Conservation (phyloP, 1,284 basidiomycete species). For the Moniliophthora roreri region DNA sequence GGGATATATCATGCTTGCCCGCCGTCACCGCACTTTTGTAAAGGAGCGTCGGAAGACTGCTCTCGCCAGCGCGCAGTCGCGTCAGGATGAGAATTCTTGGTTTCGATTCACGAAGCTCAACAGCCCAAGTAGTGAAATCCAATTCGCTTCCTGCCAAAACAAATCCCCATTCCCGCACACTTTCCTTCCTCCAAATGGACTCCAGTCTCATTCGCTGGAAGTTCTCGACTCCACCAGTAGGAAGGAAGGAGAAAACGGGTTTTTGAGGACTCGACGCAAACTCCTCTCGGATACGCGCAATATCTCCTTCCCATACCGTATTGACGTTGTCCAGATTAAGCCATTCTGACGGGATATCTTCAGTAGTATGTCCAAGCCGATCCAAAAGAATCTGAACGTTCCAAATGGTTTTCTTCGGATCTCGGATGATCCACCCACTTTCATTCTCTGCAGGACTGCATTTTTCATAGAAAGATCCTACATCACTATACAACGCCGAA, state of each 20-base stretch:
- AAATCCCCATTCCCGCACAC: slow-evolving; percentile 39
- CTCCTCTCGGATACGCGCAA: slow-evolving; percentile 28
- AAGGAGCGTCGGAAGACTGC: slow-evolving; percentile 41
- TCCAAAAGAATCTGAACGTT: slow-evolving; percentile 19
- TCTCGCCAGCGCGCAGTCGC: slow-evolving; percentile 38
- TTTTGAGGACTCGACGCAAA: neutral
- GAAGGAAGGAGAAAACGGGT: slow-evolving; percentile 41
- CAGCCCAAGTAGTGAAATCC: slow-evolving; percentile 53
- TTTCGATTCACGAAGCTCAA: slow-evolving; percentile 36
- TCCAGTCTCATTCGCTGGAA: slow-evolving; percentile 36
- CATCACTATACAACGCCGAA: slow-evolving; percentile 64
- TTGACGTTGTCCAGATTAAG: slow-evolving; percentile 29
- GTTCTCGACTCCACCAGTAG: slow-evolving; percentile 42
- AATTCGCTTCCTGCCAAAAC: slow-evolving; percentile 10
- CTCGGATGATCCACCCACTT: slow-evolving; percentile 50
- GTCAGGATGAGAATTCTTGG: slow-evolving; percentile 48
- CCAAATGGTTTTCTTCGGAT: slow-evolving; percentile 46
- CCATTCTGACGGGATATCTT: slow-evolving; percentile 28
- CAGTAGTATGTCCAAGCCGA: neutral
- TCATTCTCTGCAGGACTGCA: slow-evolving; percentile 38
- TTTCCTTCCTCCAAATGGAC: slow-evolving; percentile 24
- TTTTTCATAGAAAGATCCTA: slow-evolving; percentile 55
- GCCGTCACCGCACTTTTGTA: slow-evolving; percentile 38
- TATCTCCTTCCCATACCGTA: slow-evolving; percentile 34
- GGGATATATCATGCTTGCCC: slow-evolving; percentile 34